Conservation (phyloP, 441 rosid species). For the Brassica balearica region DNA sequence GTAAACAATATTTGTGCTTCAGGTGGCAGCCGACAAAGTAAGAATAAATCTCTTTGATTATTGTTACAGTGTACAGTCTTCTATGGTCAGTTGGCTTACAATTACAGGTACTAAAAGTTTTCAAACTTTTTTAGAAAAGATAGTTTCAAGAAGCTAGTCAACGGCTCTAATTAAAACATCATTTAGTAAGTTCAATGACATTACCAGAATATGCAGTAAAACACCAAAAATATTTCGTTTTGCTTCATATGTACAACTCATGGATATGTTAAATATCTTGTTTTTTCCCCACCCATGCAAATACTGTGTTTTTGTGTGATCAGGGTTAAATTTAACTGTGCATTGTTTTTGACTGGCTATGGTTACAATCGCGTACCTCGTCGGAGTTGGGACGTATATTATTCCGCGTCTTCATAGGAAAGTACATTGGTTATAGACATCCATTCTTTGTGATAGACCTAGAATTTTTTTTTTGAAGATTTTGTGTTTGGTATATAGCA, state of each 20-base stretch:
- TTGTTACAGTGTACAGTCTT: constrained; percentile 1
- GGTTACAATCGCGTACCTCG: constrained; percentile 24
- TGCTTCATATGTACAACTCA: background rate
- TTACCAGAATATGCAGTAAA: background rate
- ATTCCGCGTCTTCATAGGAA: too few species aligned
- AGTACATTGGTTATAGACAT: too few species aligned
- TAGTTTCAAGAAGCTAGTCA: background rate
- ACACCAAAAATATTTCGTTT: background rate
- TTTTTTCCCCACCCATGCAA: background rate
- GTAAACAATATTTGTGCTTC: constrained; percentile 18
- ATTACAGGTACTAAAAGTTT: background rate
- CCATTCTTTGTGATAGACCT: too few species aligned
- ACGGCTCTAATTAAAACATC: constrained; percentile 19
- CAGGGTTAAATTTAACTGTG: background rate
- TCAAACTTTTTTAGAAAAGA: background rate
- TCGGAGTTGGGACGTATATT: constrained; percentile 10
- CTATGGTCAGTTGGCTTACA: background rate
- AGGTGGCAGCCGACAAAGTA: constrained; percentile 17
- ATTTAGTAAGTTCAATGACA: background rate
- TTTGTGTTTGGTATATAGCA: constrained; percentile 38
- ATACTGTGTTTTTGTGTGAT: constrained; percentile 8
- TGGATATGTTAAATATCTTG: background rate
- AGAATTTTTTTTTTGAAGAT: background rate
- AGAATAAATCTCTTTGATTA: constrained; percentile 11
- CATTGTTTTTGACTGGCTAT: constrained; percentile 22